Evolutionary conservation across 78 protist genomes (phyloP), one percentile per base, ranked within the genome.

Genomic region (Monocercomonoides exilis): DNA sequence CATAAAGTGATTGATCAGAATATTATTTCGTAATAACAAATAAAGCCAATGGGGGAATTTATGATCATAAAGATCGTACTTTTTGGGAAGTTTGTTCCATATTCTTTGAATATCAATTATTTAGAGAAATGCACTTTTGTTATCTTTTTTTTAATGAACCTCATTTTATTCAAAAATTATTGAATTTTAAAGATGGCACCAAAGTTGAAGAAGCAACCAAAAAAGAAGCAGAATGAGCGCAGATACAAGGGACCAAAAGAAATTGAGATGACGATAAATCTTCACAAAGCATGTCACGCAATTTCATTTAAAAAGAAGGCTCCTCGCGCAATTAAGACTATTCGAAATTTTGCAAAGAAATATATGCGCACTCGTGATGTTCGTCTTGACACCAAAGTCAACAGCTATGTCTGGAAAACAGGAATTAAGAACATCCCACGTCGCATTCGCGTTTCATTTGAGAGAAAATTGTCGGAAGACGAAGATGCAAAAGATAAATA

Each of bases 281-380:
- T 54, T 11, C 70, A 54, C 70, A 54, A 54, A 21, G 70, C 70
- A 29, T 54, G 70, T 21, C 70, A 54, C 70, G 70, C n/a, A 79
- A 4, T 6, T 6, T 6, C 4, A 6, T 95, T 96, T 96, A 94
- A 94, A 90, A 88, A 87, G 84, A 90, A 96, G 35, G 98, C 98
- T 3, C 97, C 97, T 80, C 85, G 91, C 77, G 97, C 98, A 11
- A 77, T 94, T 85, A 89, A 88, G 82, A 92, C 84, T 87, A 88
- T 96, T 89, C 46, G 70, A 79, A 63, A 70, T 21, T 93, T 95
- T 77, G 97, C 97, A 54, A 63, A 80, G 63, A 84, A 91, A 88
- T 42, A 21, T 46, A 95, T 95, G 96, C 93, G 94, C 46, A 96
- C 98, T 64, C 42, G 44, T 36, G 98, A 95, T 84, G 96, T 94